Evolutionary conservation across 805 yeast species (phyloP), one percentile per base, ranked within the genome.

Genomic region (Metschnikowia lochheadii): DNA sequence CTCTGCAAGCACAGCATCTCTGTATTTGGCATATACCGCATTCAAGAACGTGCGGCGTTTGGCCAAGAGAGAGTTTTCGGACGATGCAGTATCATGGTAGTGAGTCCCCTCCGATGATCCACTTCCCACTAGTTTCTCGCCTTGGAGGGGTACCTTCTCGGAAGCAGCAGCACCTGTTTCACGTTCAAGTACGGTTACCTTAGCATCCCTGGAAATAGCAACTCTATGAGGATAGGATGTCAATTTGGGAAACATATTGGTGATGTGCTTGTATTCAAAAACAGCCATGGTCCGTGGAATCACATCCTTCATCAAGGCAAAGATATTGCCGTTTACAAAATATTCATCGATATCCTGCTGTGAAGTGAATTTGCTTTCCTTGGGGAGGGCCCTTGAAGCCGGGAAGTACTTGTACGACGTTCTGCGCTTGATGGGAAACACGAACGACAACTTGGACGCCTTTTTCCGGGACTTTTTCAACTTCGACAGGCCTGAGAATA

Each of bases 361-460:
- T 5, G 52, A 50, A 3, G 21, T 26, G 42, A 58, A 71, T 35
- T 37, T 64, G 34, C 21, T 44, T 61, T n/a, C 51, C 42, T 62
- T 60, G 6, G 67, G 56, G n/a, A 32, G 43, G 33, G 50, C 34
- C 41, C 49, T 15, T 26, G 48, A 41, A 6, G 60, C 44, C 2
- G 63, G 52, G 20, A 59, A 52, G 51, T 68, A 68, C 29, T 49
- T 49, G 48, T 70, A 65, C 1, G 76, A 70, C 1, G 66, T 64
- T 35, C 61, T 64, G 38, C 76, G 56, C 42, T 59, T 64, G 5
- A 72, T 72, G 5, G 75, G 76, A 46, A 71, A 72, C 26, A 62
- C 39, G 38, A 64, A 70, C 31, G 52, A 48, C 29, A 59, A 29
- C 43, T 32, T 49, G 36, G 48, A 50, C 15, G 31, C 26, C 8